These are phyloP conservation scores for Eucalyptus urophylla DNA, from an alignment of 345 rosid species.

Conservation along the genomic window DNA sequence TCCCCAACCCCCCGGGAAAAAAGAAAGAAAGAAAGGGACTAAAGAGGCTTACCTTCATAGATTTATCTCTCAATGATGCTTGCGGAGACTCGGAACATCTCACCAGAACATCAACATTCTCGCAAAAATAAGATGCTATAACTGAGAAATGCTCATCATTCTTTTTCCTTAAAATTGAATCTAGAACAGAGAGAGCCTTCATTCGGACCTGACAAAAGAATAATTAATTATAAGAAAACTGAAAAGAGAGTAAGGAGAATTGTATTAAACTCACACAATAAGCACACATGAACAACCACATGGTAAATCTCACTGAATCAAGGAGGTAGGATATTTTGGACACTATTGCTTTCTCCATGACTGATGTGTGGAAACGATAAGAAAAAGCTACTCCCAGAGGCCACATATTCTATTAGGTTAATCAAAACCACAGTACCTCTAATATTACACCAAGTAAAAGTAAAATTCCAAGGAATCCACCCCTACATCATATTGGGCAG, in stretches of 20 bases:
- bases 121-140: constrained; percentile 60
- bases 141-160: constrained; percentile 57
- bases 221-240: background rate
- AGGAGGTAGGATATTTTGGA: background rate
- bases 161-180: constrained; percentile 72
- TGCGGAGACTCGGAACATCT: constrained; percentile 85
- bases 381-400: background rate
- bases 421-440: background rate
- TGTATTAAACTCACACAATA: background rate
- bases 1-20: rapidly evolving
- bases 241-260: background rate
- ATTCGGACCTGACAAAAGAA: constrained; percentile 57
- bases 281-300: background rate
- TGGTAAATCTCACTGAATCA: background rate
- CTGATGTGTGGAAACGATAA: background rate
- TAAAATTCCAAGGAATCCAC: background rate
- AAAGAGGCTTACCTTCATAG: constrained; percentile 45
- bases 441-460: background rate
- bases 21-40: background rate
- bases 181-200: constrained; percentile 92
- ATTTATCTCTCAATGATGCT: constrained; percentile 80
- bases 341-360: background rate
- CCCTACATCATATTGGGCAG: background rate
- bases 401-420: background rate
- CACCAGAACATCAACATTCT: constrained; percentile 51